Evolutionary conservation across 108 stramenopile genomes (phyloP), one percentile per base, ranked within the genome.

Genomic region (Nitzschia sp.): DNA sequence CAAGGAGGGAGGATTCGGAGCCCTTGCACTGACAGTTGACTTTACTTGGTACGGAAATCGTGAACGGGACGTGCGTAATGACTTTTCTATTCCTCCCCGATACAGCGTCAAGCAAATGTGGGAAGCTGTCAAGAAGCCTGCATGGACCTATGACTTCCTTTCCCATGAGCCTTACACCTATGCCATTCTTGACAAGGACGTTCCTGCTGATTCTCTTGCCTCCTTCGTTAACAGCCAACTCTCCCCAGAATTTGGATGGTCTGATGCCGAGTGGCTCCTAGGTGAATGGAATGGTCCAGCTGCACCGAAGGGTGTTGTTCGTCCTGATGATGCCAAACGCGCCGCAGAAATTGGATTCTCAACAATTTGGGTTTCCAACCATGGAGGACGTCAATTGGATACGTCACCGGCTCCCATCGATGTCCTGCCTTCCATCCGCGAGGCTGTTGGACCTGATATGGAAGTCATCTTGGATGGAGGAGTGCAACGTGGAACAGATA

Each of bases 401-500:
- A 97, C 96, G 26, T 86, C 85, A 10, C 93, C 95, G 0, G 95
- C 98, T 9, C 96, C 97, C 24, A 95, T 97, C 70, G 96, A 97
- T 70, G 92, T 96, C 1, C 78, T 98, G 8, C 97, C 97, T 3
- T 92, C 92, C 38, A 94, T 94, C 57, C 91, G 96, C 46, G 93
- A 86, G 72, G 90, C 89, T 12, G 97, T 96, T 14, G 97, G 92
- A 26, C 87, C 87, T 38, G 92, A 85, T 75, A 93, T 88, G 42
- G 95, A 97, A 78, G 93, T 98, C 42, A 97, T 96, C 67, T 66
- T 97, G 70, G 98, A 98, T 72, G 96, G 98, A 50, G 98, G 98
- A 70, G 89, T 98, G n/a, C 91, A 91, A 76, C 91, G 96, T 60
- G 98, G 98, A 38, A 96, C 96, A 15, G 98, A 98, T 76, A 97